A percentile compares a stretch with the other conserved stretches of the same genome.
Conservation (phyloP, 139 green algal species). For the Chlamydomonas eustigma region DNA sequence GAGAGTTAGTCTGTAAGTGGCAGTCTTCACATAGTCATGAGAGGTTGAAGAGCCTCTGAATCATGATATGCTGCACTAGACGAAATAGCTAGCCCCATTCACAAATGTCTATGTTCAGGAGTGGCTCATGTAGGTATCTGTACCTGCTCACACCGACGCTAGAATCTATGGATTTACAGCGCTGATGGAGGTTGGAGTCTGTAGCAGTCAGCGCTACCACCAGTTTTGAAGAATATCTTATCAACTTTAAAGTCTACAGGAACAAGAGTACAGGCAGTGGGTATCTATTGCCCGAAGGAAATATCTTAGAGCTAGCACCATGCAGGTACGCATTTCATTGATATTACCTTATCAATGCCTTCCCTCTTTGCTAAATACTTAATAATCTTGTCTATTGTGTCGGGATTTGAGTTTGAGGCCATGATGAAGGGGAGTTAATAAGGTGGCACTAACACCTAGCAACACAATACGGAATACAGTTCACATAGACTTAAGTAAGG, state of each 20-base stretch:
- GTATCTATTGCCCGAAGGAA: neutral
- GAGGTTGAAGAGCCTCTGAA: too few relatives aligned
- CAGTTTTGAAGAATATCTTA: slow-evolving; percentile 67
- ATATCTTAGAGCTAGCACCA: neutral
- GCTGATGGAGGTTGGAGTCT: slow-evolving; percentile 27
- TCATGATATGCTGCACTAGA: too few relatives aligned
- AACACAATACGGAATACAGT: too few relatives aligned
- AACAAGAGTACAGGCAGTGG: neutral
- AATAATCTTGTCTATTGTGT: slow-evolving; percentile 6
- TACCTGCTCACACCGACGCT: slow-evolving; percentile 68
- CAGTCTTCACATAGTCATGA: too few relatives aligned
- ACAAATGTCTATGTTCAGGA: too few relatives aligned
- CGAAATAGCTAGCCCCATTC: too few relatives aligned
- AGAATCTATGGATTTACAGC: slow-evolving; percentile 49
- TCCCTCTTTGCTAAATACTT: slow-evolving; percentile 3
- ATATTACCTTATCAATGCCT: slow-evolving; percentile 8
- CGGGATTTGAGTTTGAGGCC: neutral
- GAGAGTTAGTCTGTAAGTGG: too few relatives aligned
- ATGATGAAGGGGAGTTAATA: too few relatives aligned
- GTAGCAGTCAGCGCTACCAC: slow-evolving; percentile 44
- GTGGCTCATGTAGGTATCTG: too few relatives aligned
- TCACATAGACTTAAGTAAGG: too few relatives aligned
- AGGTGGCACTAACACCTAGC: too few relatives aligned
- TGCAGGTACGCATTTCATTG: neutral
- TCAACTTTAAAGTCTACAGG: slow-evolving; percentile 49